Evolutionary conservation across 2,329 filamentous ascomycete genomes (phyloP), one percentile per base, ranked within the genome.

Genomic region (Teratosphaeria viscida): DNA sequence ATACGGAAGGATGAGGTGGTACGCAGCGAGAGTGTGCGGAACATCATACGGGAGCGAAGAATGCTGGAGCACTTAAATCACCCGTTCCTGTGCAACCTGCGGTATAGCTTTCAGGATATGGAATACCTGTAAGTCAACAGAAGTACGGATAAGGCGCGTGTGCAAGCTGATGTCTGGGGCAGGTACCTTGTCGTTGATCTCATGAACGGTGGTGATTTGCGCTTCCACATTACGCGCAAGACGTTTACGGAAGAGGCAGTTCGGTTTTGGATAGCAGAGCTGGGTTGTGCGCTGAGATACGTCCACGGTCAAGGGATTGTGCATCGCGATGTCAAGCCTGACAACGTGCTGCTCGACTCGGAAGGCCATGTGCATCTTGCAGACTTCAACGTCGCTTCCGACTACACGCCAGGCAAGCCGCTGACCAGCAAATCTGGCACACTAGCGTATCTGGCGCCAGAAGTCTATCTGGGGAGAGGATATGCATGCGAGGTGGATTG

Each of bases 1-100:
- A 97, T 97, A 65, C 86, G 92, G 66, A 97, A 96, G 83, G 92
- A 97, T 88, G 92, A 97, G 84, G 92, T 99, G 68, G 91, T 99
- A 68, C 90, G 92, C 71, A 96, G 92, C 63, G 94, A 97, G 76
- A 97, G 92, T 73, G 94, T 97, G 62, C 88, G 92, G 70, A 99
- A 99, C 74, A 99, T 99, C 67, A 94, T 99, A 71, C 87, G 94
- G 68, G 94, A 99, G 79, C 85, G 94, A 64, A 86, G 92, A 72
- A 99, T 99, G 94, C 84, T 99, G 71, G 92, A 99, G 77, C 91
- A 97, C 74, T 83, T 99, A 69, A 96, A 96, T 73, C 94, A 99
- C 71, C 91, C 92, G 29, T 99, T 97, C 74, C 88, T 99, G 67
- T 97, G 92, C 79, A 99, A 99, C 75, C 79, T 99, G 79, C 89